These are phyloP conservation scores for Hypoxylon sp. DNA, from an alignment of 2,329 filamentous ascomycete genomes.

Conservation along the genomic window DNA sequence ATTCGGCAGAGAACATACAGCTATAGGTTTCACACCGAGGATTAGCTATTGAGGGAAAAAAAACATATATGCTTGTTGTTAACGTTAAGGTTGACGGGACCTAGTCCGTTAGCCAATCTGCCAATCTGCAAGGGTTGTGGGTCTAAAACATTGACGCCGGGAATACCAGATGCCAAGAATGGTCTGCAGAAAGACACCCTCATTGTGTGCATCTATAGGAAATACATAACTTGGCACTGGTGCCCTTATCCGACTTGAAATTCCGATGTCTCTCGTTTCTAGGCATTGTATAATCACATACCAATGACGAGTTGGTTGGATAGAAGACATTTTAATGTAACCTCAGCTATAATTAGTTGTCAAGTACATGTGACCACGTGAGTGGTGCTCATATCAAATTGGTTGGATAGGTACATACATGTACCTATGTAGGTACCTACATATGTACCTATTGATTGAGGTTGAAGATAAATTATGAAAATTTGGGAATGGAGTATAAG, in stretches of 20 bases:
- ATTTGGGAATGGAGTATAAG: no score
- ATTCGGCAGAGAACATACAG: background rate
- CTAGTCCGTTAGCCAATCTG: background rate
- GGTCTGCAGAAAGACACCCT: background rate
- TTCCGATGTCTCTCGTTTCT: background rate
- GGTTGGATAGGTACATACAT: background rate
- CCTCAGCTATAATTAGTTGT: background rate
- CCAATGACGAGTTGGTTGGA: background rate
- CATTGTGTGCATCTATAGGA: background rate
- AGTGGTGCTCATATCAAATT: background rate
- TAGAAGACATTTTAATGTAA: background rate
- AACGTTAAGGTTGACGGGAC: slow-evolving; percentile 4
- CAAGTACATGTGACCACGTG: background rate
- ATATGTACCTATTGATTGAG: no score
- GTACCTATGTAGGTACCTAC: no score
- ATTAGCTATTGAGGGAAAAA: background rate
- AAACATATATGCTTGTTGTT: background rate
- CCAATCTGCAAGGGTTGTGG: slow-evolving; percentile 1
- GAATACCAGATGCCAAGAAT: background rate
- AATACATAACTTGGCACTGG: background rate
- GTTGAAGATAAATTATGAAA: no score
- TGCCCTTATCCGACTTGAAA: background rate
- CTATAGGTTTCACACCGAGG: background rate
- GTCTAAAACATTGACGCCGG: background rate
- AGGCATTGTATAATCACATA: background rate